phyloP scores from a whole-genome alignment of 2,329 filamentous ascomycete genomes.

The Penicillium sp. region DNA sequence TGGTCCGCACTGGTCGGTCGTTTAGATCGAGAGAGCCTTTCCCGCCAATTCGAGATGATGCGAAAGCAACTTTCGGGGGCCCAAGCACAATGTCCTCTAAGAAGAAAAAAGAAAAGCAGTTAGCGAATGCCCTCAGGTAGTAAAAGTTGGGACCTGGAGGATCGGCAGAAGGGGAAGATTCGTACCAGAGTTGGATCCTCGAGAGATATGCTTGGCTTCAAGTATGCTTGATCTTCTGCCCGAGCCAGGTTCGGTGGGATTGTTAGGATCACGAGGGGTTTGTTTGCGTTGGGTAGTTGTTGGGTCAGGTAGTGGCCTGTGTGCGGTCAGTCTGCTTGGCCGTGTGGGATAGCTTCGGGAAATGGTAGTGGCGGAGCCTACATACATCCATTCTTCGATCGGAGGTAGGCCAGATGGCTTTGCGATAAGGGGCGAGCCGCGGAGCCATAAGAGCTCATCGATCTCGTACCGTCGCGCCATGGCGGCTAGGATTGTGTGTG shows the following conservation, averaged over 20 bases:
- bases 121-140: conserved; percentile 12
- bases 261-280: conserved; percentile 37
- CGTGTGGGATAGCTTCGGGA: conserved; percentile 10
- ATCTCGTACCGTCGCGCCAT: conserved; percentile 67
- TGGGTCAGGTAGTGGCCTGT: conserved; percentile 45
- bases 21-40: conserved; percentile 49
- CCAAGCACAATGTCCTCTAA: conserved; percentile 80
- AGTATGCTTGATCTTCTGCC: conserved; percentile 44
- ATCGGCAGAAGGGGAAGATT: conserved; percentile 22
- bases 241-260: conserved; percentile 34
- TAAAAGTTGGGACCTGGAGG: background rate
- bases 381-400: conserved; percentile 92
- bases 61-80: conserved; percentile 79
- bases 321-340: conserved; percentile 23
- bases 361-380: conserved; percentile 8
- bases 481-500: conserved; percentile 26
- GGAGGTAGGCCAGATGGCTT: conserved; percentile 80
- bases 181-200: conserved; percentile 52
- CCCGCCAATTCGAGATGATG: conserved; percentile 63
- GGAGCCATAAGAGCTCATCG: conserved; percentile 73
- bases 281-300: conserved; percentile 40
- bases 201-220: conserved; percentile 47
- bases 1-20: conserved; percentile 49
- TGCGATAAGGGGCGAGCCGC: conserved; percentile 77
- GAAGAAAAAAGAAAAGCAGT: conserved; percentile 33